These are phyloP conservation scores for Beta lomatogona DNA, from an alignment of 179 eudicot species.

Conservation along the genomic window DNA sequence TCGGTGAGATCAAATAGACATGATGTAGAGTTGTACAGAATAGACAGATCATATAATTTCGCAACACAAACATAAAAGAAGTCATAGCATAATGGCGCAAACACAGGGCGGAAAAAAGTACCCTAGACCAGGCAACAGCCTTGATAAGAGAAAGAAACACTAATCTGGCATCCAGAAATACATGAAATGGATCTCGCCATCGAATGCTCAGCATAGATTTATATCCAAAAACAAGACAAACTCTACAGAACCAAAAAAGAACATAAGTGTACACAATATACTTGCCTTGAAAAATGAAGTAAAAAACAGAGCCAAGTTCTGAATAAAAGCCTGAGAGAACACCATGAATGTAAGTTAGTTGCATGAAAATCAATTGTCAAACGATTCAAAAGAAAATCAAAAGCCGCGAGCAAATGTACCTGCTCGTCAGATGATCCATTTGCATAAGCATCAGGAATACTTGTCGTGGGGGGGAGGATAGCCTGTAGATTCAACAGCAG, in stretches of 20 bases:
- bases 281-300: slow-evolving; percentile 89
- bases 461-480: slow-evolving; percentile 70
- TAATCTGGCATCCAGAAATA: neutral
- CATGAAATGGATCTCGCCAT: neutral
- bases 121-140: neutral
- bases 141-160: neutral
- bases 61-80: neutral
- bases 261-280: neutral
- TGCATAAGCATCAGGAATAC: slow-evolving; percentile 86
- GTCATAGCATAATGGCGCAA: neutral
- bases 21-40: neutral
- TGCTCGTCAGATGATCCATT: slow-evolving; percentile 89
- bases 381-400: neutral
- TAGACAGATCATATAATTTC: neutral
- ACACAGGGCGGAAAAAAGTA: neutral
- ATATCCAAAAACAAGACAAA: neutral
- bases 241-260: neutral
- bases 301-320: slow-evolving; percentile 93
- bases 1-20: neutral
- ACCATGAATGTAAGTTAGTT: slow-evolving; percentile 17
- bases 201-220: neutral
- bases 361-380: neutral
- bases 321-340: slow-evolving; percentile 85
- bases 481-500: slow-evolving; percentile 36
- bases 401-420: slow-evolving; percentile 41